Conservation (phyloP, 1,139 yeast species). For the Geotrichum europaeum region DNA sequence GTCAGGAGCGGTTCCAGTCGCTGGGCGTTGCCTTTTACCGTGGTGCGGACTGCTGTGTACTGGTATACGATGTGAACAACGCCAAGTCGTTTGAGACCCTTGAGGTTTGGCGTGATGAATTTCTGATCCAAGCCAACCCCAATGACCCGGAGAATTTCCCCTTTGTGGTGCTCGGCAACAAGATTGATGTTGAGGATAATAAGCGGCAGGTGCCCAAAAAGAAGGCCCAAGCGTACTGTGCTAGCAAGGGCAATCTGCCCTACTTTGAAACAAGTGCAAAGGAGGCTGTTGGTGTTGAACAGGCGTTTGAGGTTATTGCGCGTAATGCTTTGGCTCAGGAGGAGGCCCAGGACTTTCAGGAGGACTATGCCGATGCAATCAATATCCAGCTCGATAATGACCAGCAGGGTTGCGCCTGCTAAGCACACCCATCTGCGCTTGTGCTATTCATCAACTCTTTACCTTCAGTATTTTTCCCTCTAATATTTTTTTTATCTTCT, state of each 20-base stretch:
- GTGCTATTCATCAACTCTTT: not conserved
- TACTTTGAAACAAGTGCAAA: constrained; percentile 93
- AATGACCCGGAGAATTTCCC: constrained; percentile 93
- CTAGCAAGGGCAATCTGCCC: constrained; percentile 83
- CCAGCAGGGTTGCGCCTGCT: constrained; percentile 71
- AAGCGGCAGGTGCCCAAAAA: constrained; percentile 78
- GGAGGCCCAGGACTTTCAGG: constrained; percentile 80
- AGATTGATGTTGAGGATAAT: constrained; percentile 88
- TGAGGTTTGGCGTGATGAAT: constrained; percentile 92
- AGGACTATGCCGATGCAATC: constrained; percentile 93
- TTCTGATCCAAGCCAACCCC: constrained; percentile 86
- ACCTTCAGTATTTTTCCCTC: not conserved
- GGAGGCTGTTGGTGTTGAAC: constrained; percentile 88
- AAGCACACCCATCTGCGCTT: constrained; percentile 9
- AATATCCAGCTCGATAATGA: constrained; percentile 89
- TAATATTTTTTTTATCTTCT: not conserved
- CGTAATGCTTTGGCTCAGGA: constrained; percentile 89
- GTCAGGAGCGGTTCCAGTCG: constrained; percentile 85
- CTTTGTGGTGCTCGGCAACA: constrained; percentile 89
- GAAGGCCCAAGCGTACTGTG: constrained; percentile 81
- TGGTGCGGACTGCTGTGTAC: constrained; percentile 97
- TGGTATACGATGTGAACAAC: constrained; percentile 91
- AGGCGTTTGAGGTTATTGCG: constrained; percentile 94
- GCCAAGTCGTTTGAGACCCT: constrained; percentile 86
- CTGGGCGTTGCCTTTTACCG: constrained; percentile 96